Evolutionary conservation across 2,329 filamentous ascomycete genomes (phyloP).

Genomic region (Clonostachys rosea): DNA sequence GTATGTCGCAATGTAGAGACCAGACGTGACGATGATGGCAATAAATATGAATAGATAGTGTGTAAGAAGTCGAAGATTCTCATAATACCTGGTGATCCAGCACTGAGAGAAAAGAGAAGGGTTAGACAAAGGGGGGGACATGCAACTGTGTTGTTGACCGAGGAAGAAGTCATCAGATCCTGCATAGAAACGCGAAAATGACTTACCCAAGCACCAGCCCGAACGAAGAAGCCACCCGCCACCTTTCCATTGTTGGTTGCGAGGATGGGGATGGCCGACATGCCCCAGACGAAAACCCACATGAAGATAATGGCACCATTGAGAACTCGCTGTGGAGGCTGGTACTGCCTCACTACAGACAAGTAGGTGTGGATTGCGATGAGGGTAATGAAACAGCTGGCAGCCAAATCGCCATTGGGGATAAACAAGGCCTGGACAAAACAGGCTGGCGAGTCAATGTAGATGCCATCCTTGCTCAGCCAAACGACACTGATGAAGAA

Average conservation of each 20-base stretch:
- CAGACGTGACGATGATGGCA: constrained; percentile 23
- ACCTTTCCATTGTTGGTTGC: constrained; percentile 19
- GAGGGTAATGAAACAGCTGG: constrained; percentile 50
- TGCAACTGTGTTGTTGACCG: too few relatives aligned
- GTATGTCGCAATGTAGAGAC: constrained; percentile 29
- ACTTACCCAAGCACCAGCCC: constrained; percentile 48
- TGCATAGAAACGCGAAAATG: background rate
- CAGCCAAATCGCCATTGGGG: constrained; percentile 51
- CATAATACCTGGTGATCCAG: constrained; percentile 52
- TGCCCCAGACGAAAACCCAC: constrained; percentile 36
- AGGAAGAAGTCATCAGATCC: background rate
- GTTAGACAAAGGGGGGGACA: background rate
- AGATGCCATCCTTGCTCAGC: constrained; percentile 39
- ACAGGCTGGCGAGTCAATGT: constrained; percentile 42
- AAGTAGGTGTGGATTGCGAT: constrained; percentile 56
- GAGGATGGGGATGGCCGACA: constrained; percentile 31
- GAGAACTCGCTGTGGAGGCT: constrained; percentile 37
- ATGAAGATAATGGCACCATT: constrained; percentile 29
- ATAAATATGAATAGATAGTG: constrained; percentile 61
- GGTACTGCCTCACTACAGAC: constrained; percentile 42
- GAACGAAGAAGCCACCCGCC: constrained; percentile 33
- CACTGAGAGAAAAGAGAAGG: constrained; percentile 34
- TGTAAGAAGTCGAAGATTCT: constrained; percentile 47
- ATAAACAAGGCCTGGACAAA: constrained; percentile 52
- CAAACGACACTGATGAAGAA: constrained; percentile 52